Base-by-base conservation (phyloP, 129 eudicot species). In the Chrysanthemum lavandulifolium region DNA sequence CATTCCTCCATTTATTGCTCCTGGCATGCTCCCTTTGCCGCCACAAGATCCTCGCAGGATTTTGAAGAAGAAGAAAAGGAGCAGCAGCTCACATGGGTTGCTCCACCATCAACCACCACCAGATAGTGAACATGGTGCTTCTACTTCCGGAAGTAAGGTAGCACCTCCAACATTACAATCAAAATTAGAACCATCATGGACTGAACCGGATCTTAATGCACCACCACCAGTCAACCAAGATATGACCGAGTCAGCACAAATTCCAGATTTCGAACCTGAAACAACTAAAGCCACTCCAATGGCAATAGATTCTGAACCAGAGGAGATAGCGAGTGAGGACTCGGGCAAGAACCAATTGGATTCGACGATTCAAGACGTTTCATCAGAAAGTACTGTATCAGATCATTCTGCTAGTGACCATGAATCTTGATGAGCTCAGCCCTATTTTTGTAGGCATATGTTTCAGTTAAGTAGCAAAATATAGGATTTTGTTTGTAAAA, bases 1-100 rank as follows among this genome's bases (percentile, higher is more conserved):
- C 25, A 87, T 93, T 56, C 97, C 98, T 43, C 98, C 97, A 11
- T 90, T 90, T 81, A 47, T 86, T 2, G 79, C 74, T 59, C 93
- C 98, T 0, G 86, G 85, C n/a, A 79, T 81, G 45, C 90, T 85
- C 58, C 98, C 97, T 63, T 50, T 83, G 16, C 83, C 73, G 21
- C 98, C 98, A 18, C 81, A 72, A 76, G 97, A 90, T 73, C 98
- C 97, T 19, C 87, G 89, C 18, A 72, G 51, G 68, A 64, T 58
- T 23, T 61, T 84, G 71, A 87, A 82, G 82, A 89, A 81, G 67
- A 85, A 82, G 81, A 89, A 89, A 82, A 87, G 53, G 27, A 48
- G 75, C 61, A 25, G 76, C 36, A 23, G 81, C 65, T 21, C 63
- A 31, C 29, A 60, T 58, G 60, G 59, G 3, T 56, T 15, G 16